Base-by-base conservation (phyloP, 192 early-diverging fungal species). In the Coemansia sp. region DNA sequence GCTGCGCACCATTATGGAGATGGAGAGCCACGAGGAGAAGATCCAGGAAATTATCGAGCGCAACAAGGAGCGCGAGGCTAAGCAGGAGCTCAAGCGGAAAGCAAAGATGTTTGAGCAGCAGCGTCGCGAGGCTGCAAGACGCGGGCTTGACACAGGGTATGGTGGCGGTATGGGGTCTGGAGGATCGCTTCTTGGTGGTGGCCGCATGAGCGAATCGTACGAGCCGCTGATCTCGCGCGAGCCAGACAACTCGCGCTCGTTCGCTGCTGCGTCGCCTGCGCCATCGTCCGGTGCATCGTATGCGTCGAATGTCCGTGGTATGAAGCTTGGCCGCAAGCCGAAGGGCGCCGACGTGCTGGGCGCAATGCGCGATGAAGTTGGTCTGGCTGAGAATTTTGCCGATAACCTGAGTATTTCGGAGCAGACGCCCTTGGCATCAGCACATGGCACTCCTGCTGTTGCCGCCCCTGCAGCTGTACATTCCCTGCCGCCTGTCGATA, bases 1-100 rank as follows among this genome's bases (percentile, higher is more conserved):
- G 77, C 86, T 99, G n/a, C 87, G 86, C 50, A 94, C 89, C 24
- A 96, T 95, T 48, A 89, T 86, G 51, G 90, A 93, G 67, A 99
- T 99, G 96, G 96, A 99, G 73, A 91, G 89, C 77, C 92, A 97
- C 59, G 96, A 99, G 71, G 96, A 99, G 66, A 90, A 92, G 75
- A 87, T 97, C 53, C 93, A 95, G 65, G 93, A 94, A 43, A 94
- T 95, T 63, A 98, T 98, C 67, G 86, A 90, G 24, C 67, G 82
- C 85, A 93, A 91, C 72, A 95, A 97, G 73, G 95, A 99, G 67
- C 89, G 87, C 57, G 93, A 99, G 70, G 96, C 96, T 5, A 98
- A 95, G 81, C 92, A 96, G 64, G 94, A 96, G 62, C 85, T 95
- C 55, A 95, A 94, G 67, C 80, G 93, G 57, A 86, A 91, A 46